Conservation (phyloP, 495 filamentous ascomycete genomes). For the Neurospora tetrasperma region DNA sequence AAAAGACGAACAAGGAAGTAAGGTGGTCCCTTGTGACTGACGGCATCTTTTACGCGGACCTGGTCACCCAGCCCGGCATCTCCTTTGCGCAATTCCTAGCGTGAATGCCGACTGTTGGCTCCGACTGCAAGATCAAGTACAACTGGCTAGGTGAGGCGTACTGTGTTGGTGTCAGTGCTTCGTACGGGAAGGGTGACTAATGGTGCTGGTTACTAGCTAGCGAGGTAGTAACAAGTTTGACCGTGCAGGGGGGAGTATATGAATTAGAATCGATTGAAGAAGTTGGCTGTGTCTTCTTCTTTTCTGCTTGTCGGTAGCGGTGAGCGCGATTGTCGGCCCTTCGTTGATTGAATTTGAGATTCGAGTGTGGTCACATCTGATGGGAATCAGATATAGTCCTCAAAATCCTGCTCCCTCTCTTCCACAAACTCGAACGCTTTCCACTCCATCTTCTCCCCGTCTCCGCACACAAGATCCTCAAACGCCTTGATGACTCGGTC, state of each 20-base stretch:
- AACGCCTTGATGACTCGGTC: constrained; percentile 6
- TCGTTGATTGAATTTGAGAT: background rate
- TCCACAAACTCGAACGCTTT: background rate
- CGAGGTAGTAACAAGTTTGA: too few species aligned
- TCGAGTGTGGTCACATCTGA: background rate
- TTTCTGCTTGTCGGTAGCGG: background rate
- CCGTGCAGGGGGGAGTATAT: background rate
- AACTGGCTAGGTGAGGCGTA: too few species aligned
- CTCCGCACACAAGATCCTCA: constrained; percentile 5
- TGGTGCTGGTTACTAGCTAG: too few species aligned
- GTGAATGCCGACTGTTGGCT: too few species aligned
- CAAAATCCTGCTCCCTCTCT: background rate
- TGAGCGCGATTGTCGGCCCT: background rate
- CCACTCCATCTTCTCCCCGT: constrained; percentile 4
- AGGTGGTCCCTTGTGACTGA: too few species aligned
- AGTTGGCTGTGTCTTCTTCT: background rate
- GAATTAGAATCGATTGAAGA: background rate
- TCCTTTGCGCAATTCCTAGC: too few species aligned
- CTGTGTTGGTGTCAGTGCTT: too few species aligned
- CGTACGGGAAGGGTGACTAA: too few species aligned
- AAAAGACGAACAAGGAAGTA: too few species aligned
- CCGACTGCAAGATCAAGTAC: too few species aligned
- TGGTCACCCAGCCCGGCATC: too few species aligned
- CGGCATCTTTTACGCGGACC: too few species aligned
- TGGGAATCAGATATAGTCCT: background rate